Evolutionary conservation across 768 basidiomycete genomes (phyloP), one percentile per base, ranked within the genome.

Genomic region (Podaxis rugospora): DNA sequence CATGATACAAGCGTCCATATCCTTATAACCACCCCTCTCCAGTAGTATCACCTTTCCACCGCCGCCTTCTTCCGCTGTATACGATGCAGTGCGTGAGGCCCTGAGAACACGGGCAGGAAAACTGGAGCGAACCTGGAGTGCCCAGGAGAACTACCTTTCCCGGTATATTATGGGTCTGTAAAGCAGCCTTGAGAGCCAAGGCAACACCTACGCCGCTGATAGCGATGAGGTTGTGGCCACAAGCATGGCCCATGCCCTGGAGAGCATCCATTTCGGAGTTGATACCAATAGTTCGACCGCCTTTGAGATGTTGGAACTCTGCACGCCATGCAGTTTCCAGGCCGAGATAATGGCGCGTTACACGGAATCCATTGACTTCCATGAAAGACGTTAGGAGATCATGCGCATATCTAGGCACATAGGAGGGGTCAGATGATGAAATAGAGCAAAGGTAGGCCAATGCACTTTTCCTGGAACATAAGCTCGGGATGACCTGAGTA

Each of bases 191-290:
- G 55, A 92, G 79, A 36, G 88, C 88, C 57, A 93, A 71, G 32
- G 90, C 90, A 47, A 87, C 76, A 39, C 87, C 92, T 36, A 90
- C 84, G 42, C 90, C 91, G 64, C 85, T 83, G 66, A 87, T 82
- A 50, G 91, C 91, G 65, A 92, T 92, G 63, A 93, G 78, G 71
- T 93, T 92, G 72, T 93, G 91, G 0, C 91, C 91, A 68, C 91
- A 93, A 0, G 83, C 89, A 69, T 86, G 77, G 71, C 86, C 73
- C 76, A 89, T 75, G 6, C 82, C 80, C 39, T 71, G 74, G 21
- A 86, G 73, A 9, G 84, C 85, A 68, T 86, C 85, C 88, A 90
- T 90, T 73, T 92, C 92, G 14, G 90, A 85, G 71, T 93, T 92
- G 64, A 93, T 73, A 6, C 92, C 91, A 50, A 93, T 76, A 53